Evolutionary conservation across 2,329 filamentous ascomycete genomes (phyloP), one percentile per base, ranked within the genome.

Genomic region (Alternaria incomplexa): DNA sequence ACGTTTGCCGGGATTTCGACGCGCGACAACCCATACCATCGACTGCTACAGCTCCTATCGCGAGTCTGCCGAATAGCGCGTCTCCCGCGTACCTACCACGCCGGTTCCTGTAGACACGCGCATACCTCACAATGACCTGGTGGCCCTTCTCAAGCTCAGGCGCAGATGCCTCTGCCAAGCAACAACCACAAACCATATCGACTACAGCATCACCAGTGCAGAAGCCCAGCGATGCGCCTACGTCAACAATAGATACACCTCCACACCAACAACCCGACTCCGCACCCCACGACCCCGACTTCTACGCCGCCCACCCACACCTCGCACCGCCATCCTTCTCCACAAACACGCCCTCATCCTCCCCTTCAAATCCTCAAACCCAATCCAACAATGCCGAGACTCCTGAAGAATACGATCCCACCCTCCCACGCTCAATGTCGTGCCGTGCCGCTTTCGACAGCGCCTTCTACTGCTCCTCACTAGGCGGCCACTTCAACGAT

Each of bases 401-500:
- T 56, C 56, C 66, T 17, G 58, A 67, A n/a, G 64, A 64, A 45
- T 56, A 67, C 62, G 66, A 73, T 61, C 67, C 73, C 61, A 73
- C 66, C 56, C 91, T 96, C 65, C 93, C 93, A 0, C 89, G 89
- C 45, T 88, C 86, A 56, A 96, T 98, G 90, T 94, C 91, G 75
- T 98, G 96, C 84, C 91, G 92, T 55, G 86, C 90, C 64, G 91
- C 93, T 71, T 98, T 99, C 83, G 96, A 99, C 83, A 87, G 89
- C 67, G 94, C 95, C 63, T 97, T 95, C 87, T 93, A 95, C 85
- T 99, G 96, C 86, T 92, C 96, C 78, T 93, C 91, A 0, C 85
- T 97, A 9, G 94, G 93, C 56, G 93, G 95, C 1, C 94, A 98
- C 79, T 97, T 94, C 85, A 93, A 92, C 74, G 89, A 93, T 74